A percentile compares a stretch with the other conserved stretches of the same genome.
These are phyloP conservation scores for Sclerotinia borealis DNA, from an alignment of 2,329 filamentous ascomycete genomes.

Conservation along the genomic window DNA sequence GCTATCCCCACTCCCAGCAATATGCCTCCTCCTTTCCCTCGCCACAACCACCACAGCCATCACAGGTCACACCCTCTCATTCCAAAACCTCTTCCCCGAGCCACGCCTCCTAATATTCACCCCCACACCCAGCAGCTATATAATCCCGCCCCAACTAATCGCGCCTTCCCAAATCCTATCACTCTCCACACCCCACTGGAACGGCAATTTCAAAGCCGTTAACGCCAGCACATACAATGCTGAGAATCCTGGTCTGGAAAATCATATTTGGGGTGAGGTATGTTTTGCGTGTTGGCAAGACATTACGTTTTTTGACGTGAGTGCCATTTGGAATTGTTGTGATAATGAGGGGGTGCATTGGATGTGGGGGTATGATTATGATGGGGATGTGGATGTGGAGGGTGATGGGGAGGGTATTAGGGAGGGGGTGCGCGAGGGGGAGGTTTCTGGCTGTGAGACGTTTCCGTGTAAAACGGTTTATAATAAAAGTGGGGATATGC, in stretches of 20 bases:
- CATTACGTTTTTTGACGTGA: slow-evolving; percentile 1
- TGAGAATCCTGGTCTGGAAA: background rate
- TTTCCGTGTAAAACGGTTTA: background rate
- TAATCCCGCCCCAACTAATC: background rate
- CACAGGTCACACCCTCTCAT: background rate
- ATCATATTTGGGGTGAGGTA: background rate
- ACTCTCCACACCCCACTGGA: background rate
- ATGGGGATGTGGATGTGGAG: background rate
- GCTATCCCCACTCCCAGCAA: background rate
- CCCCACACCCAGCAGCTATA: background rate
- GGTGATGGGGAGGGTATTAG: background rate
- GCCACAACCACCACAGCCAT: background rate
- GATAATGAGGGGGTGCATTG: slow-evolving; percentile 5
- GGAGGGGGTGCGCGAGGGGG: background rate
- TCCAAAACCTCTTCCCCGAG: background rate
- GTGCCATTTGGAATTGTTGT: slow-evolving; percentile 5
- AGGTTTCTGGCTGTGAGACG: background rate
- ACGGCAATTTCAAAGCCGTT: background rate
- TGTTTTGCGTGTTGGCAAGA: slow-evolving; percentile 1
- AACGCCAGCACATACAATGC: too few species aligned
- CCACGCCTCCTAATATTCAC: background rate
- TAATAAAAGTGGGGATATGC: background rate
- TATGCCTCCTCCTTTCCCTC: background rate
- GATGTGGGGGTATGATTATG: background rate
- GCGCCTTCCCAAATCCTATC: background rate